Evolutionary conservation across 2,329 filamentous ascomycete species (phyloP).

Genomic region (Hypoxylon sp.): DNA sequence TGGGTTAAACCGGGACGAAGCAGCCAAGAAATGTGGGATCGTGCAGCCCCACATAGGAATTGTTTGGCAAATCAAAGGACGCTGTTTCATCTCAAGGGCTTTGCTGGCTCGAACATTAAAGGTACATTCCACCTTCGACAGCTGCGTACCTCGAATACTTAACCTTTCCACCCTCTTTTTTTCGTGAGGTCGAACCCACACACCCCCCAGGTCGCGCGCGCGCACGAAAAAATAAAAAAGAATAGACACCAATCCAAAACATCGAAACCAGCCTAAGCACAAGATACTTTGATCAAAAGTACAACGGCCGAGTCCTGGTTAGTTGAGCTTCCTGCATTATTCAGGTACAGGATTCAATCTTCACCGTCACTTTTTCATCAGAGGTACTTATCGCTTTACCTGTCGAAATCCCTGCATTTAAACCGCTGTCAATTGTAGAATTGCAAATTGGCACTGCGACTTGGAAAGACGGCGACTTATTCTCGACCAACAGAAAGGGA

Average conservation of each 20-base stretch:
- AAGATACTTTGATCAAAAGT: slow-evolving; percentile 59
- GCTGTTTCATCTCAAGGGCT: slow-evolving; percentile 11
- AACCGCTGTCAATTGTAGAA: slow-evolving; percentile 17
- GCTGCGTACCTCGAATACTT: slow-evolving; percentile 40
- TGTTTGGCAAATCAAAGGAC: slow-evolving; percentile 30
- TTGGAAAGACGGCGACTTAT: slow-evolving; percentile 3
- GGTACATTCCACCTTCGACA: slow-evolving; percentile 40
- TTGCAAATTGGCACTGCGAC: slow-evolving; percentile 16
- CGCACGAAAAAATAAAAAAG: slow-evolving; percentile 29
- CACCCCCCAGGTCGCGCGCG: slow-evolving; percentile 34
- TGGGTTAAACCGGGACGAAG: slow-evolving; percentile 35
- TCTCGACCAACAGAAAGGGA: slow-evolving; percentile 16
- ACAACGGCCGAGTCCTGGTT: slow-evolving; percentile 48
- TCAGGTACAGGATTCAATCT: slow-evolving; percentile 35
- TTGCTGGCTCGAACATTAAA: slow-evolving; percentile 41
- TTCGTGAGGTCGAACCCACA: slow-evolving; percentile 38
- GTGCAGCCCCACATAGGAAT: slow-evolving; percentile 1
- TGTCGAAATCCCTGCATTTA: slow-evolving; percentile 27
- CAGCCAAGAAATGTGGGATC: slow-evolving; percentile 32
- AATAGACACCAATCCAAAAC: slow-evolving; percentile 54
- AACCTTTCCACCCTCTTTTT: slow-evolving; percentile 36
- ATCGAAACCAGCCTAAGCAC: slow-evolving; percentile 50
- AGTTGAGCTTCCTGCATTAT: slow-evolving; percentile 32
- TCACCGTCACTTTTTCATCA: slow-evolving; percentile 25
- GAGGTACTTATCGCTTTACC: slow-evolving; percentile 27